phyloP scores from a whole-genome alignment of 1,139 yeast species.

The Citeromyces hawaiiensis region DNA sequence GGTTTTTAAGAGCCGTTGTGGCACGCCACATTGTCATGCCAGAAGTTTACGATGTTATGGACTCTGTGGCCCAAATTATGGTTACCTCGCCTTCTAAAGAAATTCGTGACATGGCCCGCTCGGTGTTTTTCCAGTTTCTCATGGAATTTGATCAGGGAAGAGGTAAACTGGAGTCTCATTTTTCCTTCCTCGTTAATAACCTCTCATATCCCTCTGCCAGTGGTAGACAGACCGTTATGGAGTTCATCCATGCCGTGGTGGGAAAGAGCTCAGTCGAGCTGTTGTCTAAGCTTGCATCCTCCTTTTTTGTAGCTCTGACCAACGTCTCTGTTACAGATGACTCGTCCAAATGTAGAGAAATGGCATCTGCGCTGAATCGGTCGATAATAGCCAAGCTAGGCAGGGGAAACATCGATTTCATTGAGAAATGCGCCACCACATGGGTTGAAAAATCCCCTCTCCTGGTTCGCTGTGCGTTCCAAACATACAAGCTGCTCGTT shows the following conservation, averaged over 20 bases:
- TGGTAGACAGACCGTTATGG: slow-evolving; percentile 90
- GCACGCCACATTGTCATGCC: slow-evolving; percentile 67
- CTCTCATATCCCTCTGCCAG: slow-evolving; percentile 73
- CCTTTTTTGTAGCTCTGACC: slow-evolving; percentile 75
- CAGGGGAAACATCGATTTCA: slow-evolving; percentile 7
- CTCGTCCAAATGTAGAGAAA: slow-evolving; percentile 71
- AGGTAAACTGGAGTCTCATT: slow-evolving; percentile 73
- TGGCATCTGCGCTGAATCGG: slow-evolving; percentile 48
- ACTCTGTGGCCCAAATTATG: slow-evolving; percentile 71
- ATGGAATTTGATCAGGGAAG: slow-evolving; percentile 94
- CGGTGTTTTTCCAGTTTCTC: slow-evolving; percentile 72
- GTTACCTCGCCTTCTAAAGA: slow-evolving; percentile 78
- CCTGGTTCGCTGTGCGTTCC: slow-evolving; percentile 66
- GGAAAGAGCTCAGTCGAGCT: slow-evolving; percentile 53
- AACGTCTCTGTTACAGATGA: slow-evolving; percentile 72
- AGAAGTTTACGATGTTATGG: slow-evolving; percentile 85
- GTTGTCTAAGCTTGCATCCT: slow-evolving; percentile 46
- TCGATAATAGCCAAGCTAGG: background rate
- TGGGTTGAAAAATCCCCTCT: slow-evolving; percentile 52
- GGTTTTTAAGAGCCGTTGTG: slow-evolving; percentile 65
- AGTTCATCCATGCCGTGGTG: slow-evolving; percentile 59
- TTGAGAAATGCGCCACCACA: slow-evolving; percentile 45
- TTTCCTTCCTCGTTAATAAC: slow-evolving; percentile 73
- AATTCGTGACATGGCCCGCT: slow-evolving; percentile 77
- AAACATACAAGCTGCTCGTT: slow-evolving; percentile 54